Conservation (phyloP, 768 basidiomycete species). For the Pluteus cervinus region DNA sequence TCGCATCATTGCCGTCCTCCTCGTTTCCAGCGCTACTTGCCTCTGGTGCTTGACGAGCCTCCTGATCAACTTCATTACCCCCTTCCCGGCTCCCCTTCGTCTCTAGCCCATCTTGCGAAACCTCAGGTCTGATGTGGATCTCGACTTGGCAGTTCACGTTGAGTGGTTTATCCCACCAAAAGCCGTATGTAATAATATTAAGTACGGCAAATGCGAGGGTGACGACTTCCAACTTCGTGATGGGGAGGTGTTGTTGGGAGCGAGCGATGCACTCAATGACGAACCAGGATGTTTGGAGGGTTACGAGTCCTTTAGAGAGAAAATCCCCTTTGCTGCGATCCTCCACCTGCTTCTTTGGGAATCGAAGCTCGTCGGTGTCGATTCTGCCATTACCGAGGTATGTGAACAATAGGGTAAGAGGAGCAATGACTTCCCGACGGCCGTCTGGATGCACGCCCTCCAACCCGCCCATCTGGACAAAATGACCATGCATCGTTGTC, state of each 20-base stretch:
- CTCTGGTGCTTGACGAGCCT: background rate
- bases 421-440: no score
- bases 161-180: conserved; percentile 2
- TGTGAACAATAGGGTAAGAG: no score
- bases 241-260: background rate
- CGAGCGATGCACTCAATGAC: background rate
- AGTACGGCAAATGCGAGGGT: background rate
- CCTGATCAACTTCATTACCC: no score
- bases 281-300: background rate
- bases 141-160: background rate
- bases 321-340: conserved; percentile 1
- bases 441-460: no score
- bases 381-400: no score
- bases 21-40: background rate
- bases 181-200: background rate
- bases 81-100: no score
- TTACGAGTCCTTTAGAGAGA: background rate
- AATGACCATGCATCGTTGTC: no score
- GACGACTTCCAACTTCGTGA: background rate
- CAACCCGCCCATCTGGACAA: no score
- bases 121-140: background rate
- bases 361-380: no score
- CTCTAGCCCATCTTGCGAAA: no score
- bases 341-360: no score
- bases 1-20: background rate